Evolutionary conservation across 345 rosid genomes (phyloP), one percentile per base, ranked within the genome.

Genomic region (Syzygium aromaticum): DNA sequence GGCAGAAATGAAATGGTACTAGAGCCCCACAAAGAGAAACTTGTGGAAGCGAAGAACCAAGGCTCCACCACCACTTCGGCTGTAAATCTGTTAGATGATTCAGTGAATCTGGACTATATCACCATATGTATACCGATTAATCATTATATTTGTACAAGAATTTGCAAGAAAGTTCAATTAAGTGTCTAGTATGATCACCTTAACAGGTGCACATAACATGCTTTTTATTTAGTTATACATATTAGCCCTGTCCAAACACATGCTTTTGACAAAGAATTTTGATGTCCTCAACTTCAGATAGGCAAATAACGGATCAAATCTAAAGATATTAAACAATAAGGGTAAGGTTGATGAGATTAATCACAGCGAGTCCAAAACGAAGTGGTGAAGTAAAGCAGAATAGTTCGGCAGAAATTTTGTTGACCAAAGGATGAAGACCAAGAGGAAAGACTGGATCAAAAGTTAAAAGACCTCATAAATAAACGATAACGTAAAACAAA

Each of bases 1-100:
- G 64, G 56, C 17, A 54, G 73, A 14, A 86, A 51, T 77, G 85
- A 30, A 1, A 56, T 64, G 51, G 77, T 84, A 40, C 33, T 52
- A 38, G 77, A 77, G 83, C 78, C 94, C 56, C 56, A 80, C 67
- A 87, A 90, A 84, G 88, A 86, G 73, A 84, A 85, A 87, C 27
- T 64, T 90, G 87, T 86, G 87, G 88, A 85, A 89, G 85, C 63
- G 89, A 82, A 80, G 89, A 49, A 88, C 90, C 56, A 59, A 19
- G n/a, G 63, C 61, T 82, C 91, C 90, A 51, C 56, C 49, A 10
- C 87, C 86, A 15, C 89, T 86, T 78, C 86, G n/a, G 67, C 4
- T 90, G 87, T 52, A 64, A 85, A 38, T 51, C 22, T 21, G 84
- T 52, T 21, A 30, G 80, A 73, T 73, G 80, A 73, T 73, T 38